Base-by-base conservation (phyloP, 176 grass and related monocot genomes). In the Avena sativa region DNA sequence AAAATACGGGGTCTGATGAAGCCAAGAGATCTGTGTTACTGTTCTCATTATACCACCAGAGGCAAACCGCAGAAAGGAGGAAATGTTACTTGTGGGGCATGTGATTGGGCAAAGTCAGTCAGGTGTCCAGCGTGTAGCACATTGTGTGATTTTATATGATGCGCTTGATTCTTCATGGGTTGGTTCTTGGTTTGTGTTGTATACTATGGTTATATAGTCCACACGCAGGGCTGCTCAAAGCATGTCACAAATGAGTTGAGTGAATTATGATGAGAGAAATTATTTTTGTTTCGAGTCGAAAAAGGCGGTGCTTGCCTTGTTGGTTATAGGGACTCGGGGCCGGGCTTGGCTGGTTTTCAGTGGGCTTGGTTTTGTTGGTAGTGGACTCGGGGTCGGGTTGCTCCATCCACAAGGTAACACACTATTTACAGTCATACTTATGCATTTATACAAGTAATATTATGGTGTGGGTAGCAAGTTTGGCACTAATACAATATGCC, bases 321-420 rank as follows among this genome's bases (percentile, higher is more conserved):
- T 83, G 57, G 34, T 44, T 79, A 32, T 67, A 81, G 78, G 26
- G 60, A 78, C 16, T 40, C 19, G 9, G 10, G 70, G 70, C n/a
- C 9, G 6, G 76, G 34, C 19, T 81, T 86, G 79, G 60, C 57
- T 84, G 53, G 74, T 59, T 86, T 88, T 63, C 83, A 62, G 93
- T 92, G 90, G 93, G 26, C 75, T 78, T 76, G 74, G 71, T 90
- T 90, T 86, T 88, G 86, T 76, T 80, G 61, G 61, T 23, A 13
- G 61, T 26, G 59, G 21, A 64, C 23, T 28, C 9, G 10, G 59
- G 61, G 10, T 28, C 11, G 86, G 96, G 71, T 76, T 95, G 48
- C 96, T 98, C 74, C 93, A 98, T 91, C 96, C 96, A 20, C 85
- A 89, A 92, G 93, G 96, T 91, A 78, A 86, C 12, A 56, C 28